Evolutionary conservation across 1,139 yeast genomes (phyloP).

Genomic region (Suhomyces kunorum): DNA sequence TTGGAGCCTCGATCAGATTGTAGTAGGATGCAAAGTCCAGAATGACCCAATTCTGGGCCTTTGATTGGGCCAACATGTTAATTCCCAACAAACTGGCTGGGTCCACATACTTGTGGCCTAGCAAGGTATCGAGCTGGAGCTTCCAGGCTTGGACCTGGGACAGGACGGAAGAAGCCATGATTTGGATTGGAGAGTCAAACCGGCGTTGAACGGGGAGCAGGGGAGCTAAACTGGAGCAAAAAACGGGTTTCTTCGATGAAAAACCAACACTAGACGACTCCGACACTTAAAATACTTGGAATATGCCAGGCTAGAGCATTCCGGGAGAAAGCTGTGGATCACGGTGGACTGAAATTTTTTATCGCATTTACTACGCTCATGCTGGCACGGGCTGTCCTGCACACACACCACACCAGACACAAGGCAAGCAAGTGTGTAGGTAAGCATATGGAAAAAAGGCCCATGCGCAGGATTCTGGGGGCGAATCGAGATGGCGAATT

Average conservation of each 20-base stretch:
- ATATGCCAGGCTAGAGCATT: slow-evolving; percentile 6
- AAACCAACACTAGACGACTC: background rate
- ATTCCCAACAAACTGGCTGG: slow-evolving; percentile 49
- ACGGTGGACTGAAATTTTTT: slow-evolving; percentile 4
- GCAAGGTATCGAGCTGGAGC: slow-evolving; percentile 31
- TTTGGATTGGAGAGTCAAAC: too few relatives aligned
- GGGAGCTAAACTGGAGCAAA: too few relatives aligned
- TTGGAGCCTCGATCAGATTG: slow-evolving; percentile 8
- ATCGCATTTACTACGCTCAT: slow-evolving; percentile 1
- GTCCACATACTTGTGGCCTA: slow-evolving; percentile 38
- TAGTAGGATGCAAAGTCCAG: slow-evolving; percentile 34
- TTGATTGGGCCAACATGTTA: slow-evolving; percentile 43
- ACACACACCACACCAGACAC: too few relatives aligned
- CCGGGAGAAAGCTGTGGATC: slow-evolving; percentile 2
- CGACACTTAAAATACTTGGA: background rate
- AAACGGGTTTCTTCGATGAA: background rate
- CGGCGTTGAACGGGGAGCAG: too few relatives aligned
- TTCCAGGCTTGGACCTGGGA: slow-evolving; percentile 30
- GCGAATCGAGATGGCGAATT: too few relatives aligned
- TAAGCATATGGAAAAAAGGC: too few relatives aligned
- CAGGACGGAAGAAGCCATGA: slow-evolving; percentile 3
- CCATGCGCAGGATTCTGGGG: too few relatives aligned
- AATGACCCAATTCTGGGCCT: slow-evolving; percentile 40
- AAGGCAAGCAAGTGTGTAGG: too few relatives aligned
- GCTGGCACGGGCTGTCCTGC: background rate